Evolutionary conservation across 306 rosid genomes (phyloP).

Genomic region (Lotus japonicus): DNA sequence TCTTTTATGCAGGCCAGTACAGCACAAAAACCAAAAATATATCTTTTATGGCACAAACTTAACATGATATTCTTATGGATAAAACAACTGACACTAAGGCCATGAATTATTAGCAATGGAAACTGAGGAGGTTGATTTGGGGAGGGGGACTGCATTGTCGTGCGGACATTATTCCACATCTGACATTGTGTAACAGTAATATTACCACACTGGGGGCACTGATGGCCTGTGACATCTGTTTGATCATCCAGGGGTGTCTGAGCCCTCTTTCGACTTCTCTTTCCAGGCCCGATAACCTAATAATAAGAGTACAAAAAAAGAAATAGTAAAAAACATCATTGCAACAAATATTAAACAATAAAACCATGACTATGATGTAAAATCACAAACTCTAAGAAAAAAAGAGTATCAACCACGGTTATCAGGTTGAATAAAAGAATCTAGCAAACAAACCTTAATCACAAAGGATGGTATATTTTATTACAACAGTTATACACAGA

Average conservation of each 20-base stretch:
- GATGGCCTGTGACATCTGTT: slow-evolving; percentile 35
- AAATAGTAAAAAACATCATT: neutral
- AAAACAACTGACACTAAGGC: neutral
- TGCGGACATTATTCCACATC: slow-evolving; percentile 3
- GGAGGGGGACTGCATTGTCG: neutral
- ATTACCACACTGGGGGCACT: slow-evolving; percentile 88
- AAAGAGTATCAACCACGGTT: neutral
- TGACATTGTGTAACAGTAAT: neutral
- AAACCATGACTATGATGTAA: neutral
- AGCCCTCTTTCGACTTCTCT: slow-evolving; percentile 49
- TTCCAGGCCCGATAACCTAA: slow-evolving; percentile 53
- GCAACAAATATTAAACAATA: neutral
- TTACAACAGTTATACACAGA: neutral
- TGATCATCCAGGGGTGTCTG: slow-evolving; percentile 33
- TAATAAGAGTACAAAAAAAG: slow-evolving; percentile 8
- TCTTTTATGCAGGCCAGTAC: neutral
- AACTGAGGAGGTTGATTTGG: neutral
- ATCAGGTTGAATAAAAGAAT: neutral
- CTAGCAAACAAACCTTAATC: neutral
- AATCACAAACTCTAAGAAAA: neutral
- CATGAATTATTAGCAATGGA: neutral
- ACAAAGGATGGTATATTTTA: neutral
- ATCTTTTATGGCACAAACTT: neutral
- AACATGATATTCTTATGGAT: neutral
- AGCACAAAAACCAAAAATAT: neutral